A percentile compares a stretch with the other conserved stretches of the same genome.
phyloP scores from a whole-genome alignment of 2,329 filamentous ascomycete species.

The Alternaria viburni region DNA sequence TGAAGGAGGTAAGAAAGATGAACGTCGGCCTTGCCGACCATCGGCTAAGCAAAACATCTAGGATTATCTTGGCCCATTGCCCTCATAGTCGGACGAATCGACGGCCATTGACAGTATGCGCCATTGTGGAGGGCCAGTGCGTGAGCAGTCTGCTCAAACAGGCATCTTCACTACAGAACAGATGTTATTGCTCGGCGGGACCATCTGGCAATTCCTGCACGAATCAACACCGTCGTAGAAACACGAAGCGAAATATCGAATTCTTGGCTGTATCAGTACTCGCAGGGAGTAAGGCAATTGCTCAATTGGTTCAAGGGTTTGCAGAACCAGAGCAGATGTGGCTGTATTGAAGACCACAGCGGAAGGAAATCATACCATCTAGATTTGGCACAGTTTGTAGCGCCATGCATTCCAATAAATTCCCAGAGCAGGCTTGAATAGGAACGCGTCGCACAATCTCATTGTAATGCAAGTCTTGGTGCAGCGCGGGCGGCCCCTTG shows the following conservation, averaged over 20 bases:
- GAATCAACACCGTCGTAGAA: background rate
- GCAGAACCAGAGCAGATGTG: background rate
- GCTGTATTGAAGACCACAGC: background rate
- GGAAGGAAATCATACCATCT: background rate
- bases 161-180: background rate
- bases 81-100: conserved; percentile 28
- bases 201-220: background rate
- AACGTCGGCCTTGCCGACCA: conserved; percentile 1
- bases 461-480: conserved; percentile 29
- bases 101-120: background rate
- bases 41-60: conserved; percentile 25
- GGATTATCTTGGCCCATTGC: conserved; percentile 50
- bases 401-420: conserved; percentile 1
- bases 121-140: background rate
- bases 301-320: background rate
- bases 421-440: conserved; percentile 36
- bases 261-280: background rate
- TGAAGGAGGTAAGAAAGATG: conserved; percentile 70
- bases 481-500: conserved; percentile 13
- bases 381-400: conserved; percentile 1
- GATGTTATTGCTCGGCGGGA: background rate
- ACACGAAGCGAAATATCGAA: background rate
- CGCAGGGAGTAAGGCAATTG: background rate
- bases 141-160: background rate
- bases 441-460: conserved; percentile 17